Base-by-base conservation (phyloP, 768 basidiomycete genomes). In the Leccinum truebloodii region DNA sequence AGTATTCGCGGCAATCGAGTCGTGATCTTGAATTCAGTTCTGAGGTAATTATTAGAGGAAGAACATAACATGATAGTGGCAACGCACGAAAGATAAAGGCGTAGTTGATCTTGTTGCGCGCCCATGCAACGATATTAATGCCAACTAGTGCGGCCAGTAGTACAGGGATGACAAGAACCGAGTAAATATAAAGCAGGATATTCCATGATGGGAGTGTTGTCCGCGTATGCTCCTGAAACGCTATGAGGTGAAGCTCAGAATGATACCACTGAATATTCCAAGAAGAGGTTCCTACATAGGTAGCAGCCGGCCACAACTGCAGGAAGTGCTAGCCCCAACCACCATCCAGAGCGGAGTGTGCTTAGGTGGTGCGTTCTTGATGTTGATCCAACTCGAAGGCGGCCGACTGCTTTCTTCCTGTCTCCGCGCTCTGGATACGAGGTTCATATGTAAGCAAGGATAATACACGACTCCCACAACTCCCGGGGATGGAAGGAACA, bases 31-130 rank as follows among this genome's bases (percentile, higher is more conserved):
- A 69, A 63, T 93, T 84, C 57, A 95, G 72, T 71, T 90, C 92
- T 88, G 65, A 22, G 22, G 18, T 49, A 5, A 52, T 52, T n/a
- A 34, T 69, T 32, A 71, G 58, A 52, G 20, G 26, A 13, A 26
- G 14, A 50, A 28, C 49, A 16, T 24, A 28, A 46, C 44, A 55
- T 32, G 18, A 22, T 30, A 20, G 35, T 6, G 50, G 37, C 10
- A 22, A 66, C 82, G 41, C 60, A 90, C 90, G 90, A 67, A 95
- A 92, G 37, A 95, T 92, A 72, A 98, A 96, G n/a, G 87, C 83
- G 67, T 95, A 96, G 70, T 98, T 98, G 66, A 99, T 94, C 51
- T 90, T 81, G 6, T 87, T 78, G 5, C 76, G 74, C 0, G 84
- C 79, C 89, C 92, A 99, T 0, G 88, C 89, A 22, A 87, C 65